Percentiles rank a stretch among this genome's conserved stretches.
Evolutionary conservation across 2,329 filamentous ascomycete species (phyloP).

Genomic region (Biscogniauxia sp.): DNA sequence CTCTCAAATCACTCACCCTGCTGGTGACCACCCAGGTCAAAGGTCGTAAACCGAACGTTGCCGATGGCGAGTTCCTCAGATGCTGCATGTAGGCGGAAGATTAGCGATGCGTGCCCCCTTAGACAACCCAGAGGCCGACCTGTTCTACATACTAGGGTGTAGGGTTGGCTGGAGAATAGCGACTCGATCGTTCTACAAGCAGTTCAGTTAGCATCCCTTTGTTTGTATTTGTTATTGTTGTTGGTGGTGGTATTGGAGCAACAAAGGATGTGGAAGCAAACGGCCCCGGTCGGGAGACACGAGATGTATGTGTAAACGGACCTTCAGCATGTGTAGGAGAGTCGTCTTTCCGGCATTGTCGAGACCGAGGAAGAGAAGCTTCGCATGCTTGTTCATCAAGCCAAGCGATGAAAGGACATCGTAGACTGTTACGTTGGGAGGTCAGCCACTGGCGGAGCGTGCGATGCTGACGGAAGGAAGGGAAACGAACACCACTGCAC

Average conservation of each 20-base stretch:
- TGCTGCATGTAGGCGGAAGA: slow-evolving; percentile 47
- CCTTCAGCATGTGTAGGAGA: slow-evolving; percentile 92
- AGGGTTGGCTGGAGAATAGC: slow-evolving; percentile 87
- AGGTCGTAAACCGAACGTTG: slow-evolving; percentile 92
- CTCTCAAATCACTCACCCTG: slow-evolving; percentile 58
- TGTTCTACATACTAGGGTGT: slow-evolving; percentile 71
- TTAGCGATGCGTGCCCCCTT: slow-evolving; percentile 22
- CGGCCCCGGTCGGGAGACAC: background rate
- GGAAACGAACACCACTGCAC: slow-evolving; percentile 83
- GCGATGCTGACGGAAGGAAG: slow-evolving; percentile 9
- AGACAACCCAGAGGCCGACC: slow-evolving; percentile 4
- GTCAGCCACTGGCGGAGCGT: slow-evolving; percentile 21
- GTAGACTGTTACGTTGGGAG: slow-evolving; percentile 61
- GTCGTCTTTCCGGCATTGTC: slow-evolving; percentile 96
- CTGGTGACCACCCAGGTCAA: slow-evolving; percentile 90
- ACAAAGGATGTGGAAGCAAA: background rate
- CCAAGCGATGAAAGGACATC: slow-evolving; percentile 85
- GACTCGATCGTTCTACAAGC: slow-evolving; percentile 77
- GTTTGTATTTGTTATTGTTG: background rate
- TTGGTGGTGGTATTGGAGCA: background rate
- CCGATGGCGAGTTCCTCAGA: slow-evolving; percentile 91
- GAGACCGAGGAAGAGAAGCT: slow-evolving; percentile 88
- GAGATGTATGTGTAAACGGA: slow-evolving; percentile 40
- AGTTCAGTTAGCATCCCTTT: slow-evolving; percentile 7
- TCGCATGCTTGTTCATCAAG: slow-evolving; percentile 92